A percentile compares a stretch with the other conserved stretches of the same genome.
These are phyloP conservation scores for Blechomonas ayalai DNA, from an alignment of 208 protist genomes.

Conservation along the genomic window DNA sequence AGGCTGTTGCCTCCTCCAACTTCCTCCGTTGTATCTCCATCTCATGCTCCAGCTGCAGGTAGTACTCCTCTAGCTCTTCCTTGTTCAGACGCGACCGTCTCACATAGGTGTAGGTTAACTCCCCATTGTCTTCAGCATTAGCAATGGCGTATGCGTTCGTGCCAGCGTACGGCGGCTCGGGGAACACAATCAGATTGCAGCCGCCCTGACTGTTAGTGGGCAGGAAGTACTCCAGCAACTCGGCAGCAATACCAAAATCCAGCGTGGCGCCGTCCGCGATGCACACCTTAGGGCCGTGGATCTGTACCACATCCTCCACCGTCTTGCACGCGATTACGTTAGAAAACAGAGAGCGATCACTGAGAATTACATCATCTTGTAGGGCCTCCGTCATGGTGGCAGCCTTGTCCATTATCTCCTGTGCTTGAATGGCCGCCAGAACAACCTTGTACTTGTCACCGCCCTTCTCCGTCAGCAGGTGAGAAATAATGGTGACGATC, in stretches of 20 bases:
- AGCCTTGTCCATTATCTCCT: constrained; percentile 72
- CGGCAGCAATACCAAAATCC: constrained; percentile 65
- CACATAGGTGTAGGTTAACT: constrained; percentile 26
- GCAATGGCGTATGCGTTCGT: constrained; percentile 49
- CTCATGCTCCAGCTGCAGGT: constrained; percentile 58
- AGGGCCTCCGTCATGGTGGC: constrained; percentile 80
- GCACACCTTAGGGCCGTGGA: constrained; percentile 61
- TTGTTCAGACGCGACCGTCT: constrained; percentile 49
- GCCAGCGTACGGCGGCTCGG: constrained; percentile 26
- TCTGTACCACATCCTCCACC: constrained; percentile 46
- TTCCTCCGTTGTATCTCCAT: constrained; percentile 36
- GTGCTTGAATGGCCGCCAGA: constrained; percentile 59
- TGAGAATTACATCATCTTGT: constrained; percentile 64
- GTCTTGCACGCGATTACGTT: constrained; percentile 73
- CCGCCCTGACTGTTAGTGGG: constrained; percentile 8
- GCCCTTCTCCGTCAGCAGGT: constrained; percentile 64
- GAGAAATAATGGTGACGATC: constrained; percentile 59
- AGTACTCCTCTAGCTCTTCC: constrained; percentile 85
- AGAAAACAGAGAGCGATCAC: constrained; percentile 59
- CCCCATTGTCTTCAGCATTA: constrained; percentile 19
- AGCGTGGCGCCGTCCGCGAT: constrained; percentile 70
- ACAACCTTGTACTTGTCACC: constrained; percentile 78
- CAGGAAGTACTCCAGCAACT: constrained; percentile 50
- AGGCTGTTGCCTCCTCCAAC: constrained; percentile 28
- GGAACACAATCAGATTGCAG: constrained; percentile 63